Base-by-base conservation (phyloP, 2,329 filamentous ascomycete genomes). In the Endoconidiophora laricicola region DNA sequence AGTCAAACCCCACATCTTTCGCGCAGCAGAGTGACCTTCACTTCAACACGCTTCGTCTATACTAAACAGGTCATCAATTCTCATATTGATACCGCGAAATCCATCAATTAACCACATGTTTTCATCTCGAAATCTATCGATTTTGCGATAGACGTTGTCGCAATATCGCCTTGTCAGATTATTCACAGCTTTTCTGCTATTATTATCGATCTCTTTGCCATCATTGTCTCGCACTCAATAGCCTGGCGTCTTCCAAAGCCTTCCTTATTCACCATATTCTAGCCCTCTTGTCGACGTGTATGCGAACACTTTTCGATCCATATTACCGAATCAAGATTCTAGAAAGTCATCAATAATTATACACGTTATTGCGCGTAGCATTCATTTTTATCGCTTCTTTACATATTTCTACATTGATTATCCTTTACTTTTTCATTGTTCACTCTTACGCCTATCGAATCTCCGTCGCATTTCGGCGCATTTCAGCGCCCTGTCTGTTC, bases 381-480 rank as follows among this genome's bases (percentile, higher is more conserved):
- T 49, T 18, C 5, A 2, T 6, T 14, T 10, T 22, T 16, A 26
- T 38, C 14, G 12, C 22, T 14, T 24, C 14, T 39, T 10, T 22
- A 36, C 22, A 36, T 26, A 33, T 26, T 22, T 14, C 18, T 14
- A 33, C 29, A 18, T 29, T 4, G 29, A 38, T 7, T 39, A 41
- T 39, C 39, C 41, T 22, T 26, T 24, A n/a, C 10, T 40, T 36
- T 39, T 23, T 22, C 33, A 41, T 26, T 26, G 43, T 10, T 26
- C 29, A n/a, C 14, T 49, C 16, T 26, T 39, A 18, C 41, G 23
- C n/a, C 22, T 50, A 47, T 53, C 51, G 51, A 43, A 49, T 47
- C 24, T 18, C 38, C 24, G 16, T 24, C 43, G 41, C 37, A 26
- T 46, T 53, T 53, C 37, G 43, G 47, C 51, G 51, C 51, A 53